Percentiles rank a stretch among this genome's conserved stretches.
Conservation (phyloP, 805 yeast genomes). For the Candida hungchunana region DNA sequence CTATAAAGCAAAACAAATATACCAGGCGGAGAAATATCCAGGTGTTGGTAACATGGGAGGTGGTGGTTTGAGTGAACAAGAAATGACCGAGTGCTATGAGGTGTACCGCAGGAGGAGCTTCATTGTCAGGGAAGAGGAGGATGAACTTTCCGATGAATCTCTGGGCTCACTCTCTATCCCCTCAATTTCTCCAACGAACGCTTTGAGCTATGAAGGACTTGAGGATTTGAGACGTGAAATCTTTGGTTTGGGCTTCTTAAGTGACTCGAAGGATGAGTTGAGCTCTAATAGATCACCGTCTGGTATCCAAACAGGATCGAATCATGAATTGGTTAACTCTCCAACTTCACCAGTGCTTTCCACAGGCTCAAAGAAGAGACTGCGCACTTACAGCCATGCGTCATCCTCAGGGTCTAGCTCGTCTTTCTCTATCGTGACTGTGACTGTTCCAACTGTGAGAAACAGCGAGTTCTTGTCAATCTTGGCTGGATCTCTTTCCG, state of each 20-base stretch:
- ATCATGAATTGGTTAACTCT: no score
- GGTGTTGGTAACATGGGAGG: not conserved
- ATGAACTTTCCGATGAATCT: no score
- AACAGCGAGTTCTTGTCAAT: conserved; percentile 3
- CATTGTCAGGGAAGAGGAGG: not conserved
- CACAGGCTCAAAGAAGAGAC: no score
- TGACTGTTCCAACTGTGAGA: conserved; percentile 5
- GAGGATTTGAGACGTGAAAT: conserved; percentile 6
- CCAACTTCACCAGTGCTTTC: no score
- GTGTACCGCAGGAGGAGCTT: conserved; percentile 1
- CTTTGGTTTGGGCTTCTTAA: conserved; percentile 1
- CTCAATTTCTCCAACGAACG: conserved; percentile 5
- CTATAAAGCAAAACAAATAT: not conserved
- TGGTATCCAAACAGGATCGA: no score
- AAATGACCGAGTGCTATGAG: conserved; percentile 3
- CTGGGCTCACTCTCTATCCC: no score
- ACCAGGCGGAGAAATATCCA: not conserved
- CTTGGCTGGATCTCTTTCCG: conserved; percentile 5
- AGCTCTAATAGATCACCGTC: no score
- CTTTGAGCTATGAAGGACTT: conserved; percentile 4
- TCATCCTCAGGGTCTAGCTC: conserved; percentile 1
- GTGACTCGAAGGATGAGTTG: not conserved
- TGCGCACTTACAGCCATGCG: not conserved
- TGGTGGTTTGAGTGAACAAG: not conserved
- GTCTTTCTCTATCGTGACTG: conserved; percentile 4